phyloP scores from a whole-genome alignment of 129 eudicot species.

The Flaveria robusta region DNA sequence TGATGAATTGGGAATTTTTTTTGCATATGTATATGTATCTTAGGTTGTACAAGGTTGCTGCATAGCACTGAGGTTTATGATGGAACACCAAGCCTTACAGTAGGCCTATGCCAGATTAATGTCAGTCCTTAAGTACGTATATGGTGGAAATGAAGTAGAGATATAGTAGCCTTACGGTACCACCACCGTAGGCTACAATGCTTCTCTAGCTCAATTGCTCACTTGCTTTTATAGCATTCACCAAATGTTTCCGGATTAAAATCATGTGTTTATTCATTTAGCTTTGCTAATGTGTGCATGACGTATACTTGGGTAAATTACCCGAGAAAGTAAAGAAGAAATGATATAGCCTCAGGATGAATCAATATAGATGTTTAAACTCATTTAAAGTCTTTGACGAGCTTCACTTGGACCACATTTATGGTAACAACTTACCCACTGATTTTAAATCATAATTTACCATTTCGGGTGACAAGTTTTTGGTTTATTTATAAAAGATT shows the following conservation, averaged over 20 bases:
- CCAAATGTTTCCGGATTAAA: not conserved
- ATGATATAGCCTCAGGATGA: no score
- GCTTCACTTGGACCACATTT: not conserved
- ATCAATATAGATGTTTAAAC: no score
- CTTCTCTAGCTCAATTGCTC: not conserved
- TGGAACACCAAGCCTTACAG: not conserved
- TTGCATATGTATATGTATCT: not conserved
- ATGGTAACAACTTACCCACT: not conserved
- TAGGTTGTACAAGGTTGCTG: not conserved
- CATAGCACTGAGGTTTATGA: not conserved
- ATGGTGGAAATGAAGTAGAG: not conserved
- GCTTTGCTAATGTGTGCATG: not conserved
- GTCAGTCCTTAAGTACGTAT: not conserved
- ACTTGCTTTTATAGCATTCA: no score
- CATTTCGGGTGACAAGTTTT: not conserved
- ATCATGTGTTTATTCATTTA: not conserved
- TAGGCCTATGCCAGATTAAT: not conserved
- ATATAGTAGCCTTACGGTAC: not conserved
- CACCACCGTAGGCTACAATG: not conserved
- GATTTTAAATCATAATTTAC: not conserved
- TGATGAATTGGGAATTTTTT: not conserved
- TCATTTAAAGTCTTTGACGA: no score
- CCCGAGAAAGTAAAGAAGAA: no score
- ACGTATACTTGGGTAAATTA: not conserved
- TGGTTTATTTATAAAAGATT: not conserved